A percentile compares a stretch with the other conserved stretches of the same genome.
Conservation (phyloP, 352 stramenopile genomes). For the Aphanomyces astaci region DNA sequence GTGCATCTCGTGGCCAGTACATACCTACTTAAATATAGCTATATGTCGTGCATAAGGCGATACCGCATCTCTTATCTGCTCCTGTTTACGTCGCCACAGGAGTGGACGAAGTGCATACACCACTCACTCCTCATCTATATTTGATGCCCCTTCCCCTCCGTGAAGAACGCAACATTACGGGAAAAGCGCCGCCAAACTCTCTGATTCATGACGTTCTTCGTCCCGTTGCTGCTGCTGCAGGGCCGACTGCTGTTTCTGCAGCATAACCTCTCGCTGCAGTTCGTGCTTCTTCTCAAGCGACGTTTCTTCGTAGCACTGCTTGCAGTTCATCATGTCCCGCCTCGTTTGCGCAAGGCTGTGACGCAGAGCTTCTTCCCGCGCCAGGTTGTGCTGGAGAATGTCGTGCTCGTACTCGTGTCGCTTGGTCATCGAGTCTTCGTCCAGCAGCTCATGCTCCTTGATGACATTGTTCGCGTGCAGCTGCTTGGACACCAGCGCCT, state of each 20-base stretch:
- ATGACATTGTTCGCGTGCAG: neutral
- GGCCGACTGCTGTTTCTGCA: neutral
- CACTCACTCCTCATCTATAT: no score
- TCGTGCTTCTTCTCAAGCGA: neutral
- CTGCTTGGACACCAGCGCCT: neutral
- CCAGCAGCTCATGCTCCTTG: neutral
- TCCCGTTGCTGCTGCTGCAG: no score
- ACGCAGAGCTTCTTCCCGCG: neutral
- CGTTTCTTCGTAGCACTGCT: neutral
- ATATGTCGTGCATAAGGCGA: no score
- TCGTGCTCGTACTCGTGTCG: neutral
- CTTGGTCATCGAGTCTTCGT: neutral
- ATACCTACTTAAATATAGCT: no score
- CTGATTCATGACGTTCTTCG: no score
- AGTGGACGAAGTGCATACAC: no score
- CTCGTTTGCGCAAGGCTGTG: neutral
- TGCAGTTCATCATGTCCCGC: neutral
- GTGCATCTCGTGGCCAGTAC: no score
- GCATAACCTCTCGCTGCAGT: neutral
- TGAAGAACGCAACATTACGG: no score
- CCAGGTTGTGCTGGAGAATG: neutral
- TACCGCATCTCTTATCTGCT: no score
- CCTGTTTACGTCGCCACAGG: no score
- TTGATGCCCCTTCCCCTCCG: no score
- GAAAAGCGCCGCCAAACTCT: no score